Evolutionary conservation across 2,329 filamentous ascomycete species (phyloP).

Genomic region (Stemphylium vesicarium): DNA sequence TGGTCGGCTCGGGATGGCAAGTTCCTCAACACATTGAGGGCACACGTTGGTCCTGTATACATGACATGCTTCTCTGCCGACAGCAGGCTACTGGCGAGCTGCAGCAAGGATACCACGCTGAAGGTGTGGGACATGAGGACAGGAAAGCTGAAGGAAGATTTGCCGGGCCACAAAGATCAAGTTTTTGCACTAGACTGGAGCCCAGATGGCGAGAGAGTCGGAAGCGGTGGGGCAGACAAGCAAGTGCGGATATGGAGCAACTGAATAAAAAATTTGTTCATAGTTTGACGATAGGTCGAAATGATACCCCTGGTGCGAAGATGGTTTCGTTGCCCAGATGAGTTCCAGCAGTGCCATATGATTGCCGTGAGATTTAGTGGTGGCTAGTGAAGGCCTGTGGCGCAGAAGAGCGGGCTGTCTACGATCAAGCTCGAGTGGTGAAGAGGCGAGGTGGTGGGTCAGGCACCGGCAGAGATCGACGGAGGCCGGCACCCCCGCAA

Average conservation of each 20-base stretch:
- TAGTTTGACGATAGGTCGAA: constrained; percentile 5
- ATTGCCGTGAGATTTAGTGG: not conserved
- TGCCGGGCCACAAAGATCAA: constrained; percentile 90
- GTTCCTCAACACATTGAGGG: constrained; percentile 86
- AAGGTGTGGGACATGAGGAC: constrained; percentile 94
- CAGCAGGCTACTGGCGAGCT: constrained; percentile 84
- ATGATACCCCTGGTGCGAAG: constrained; percentile 16
- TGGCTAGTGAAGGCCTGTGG: not conserved
- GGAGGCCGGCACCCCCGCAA: constrained; percentile 23
- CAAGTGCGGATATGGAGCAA: constrained; percentile 70
- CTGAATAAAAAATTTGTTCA: constrained; percentile 37
- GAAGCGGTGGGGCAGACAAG: constrained; percentile 93
- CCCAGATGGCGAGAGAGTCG: constrained; percentile 85
- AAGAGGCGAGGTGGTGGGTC: not conserved
- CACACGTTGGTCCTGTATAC: constrained; percentile 90
- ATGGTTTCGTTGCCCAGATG: not conserved
- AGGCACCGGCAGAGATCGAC: constrained; percentile 2
- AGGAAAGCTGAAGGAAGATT: constrained; percentile 79
- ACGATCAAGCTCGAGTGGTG: not conserved
- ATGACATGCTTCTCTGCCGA: constrained; percentile 93
- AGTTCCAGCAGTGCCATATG: not conserved
- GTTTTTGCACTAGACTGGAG: constrained; percentile 97
- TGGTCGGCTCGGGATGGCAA: constrained; percentile 79
- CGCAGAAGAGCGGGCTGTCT: no score
- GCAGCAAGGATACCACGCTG: constrained; percentile 88